Evolutionary conservation across 176 grass and related monocot genomes (phyloP), one percentile per base, ranked within the genome.

Genomic region (Echinochloa phyllopogon): DNA sequence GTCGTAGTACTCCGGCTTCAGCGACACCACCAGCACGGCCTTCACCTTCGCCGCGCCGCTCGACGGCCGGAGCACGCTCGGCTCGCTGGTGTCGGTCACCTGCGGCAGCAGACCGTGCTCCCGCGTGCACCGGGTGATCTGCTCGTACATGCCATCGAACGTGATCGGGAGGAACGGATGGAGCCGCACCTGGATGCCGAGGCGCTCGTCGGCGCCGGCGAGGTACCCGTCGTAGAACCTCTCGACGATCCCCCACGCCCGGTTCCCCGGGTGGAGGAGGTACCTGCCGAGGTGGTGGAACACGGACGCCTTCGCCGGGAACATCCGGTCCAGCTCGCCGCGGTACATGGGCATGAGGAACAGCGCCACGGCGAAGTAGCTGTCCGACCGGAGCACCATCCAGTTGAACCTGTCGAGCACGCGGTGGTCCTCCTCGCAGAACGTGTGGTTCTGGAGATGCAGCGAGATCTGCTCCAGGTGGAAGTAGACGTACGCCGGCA

Each of bases 261-360:
- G 44, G 82, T 98, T 95, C 0, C 84, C 82, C 5, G 93, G 93
- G 78, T 90, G 93, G 75, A 98, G 68, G 10, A 98, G 91, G 33
- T 95, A 98, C 59, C 95, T 45, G 8, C 89, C 83, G 64, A 98
- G 86, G 66, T 90, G 95, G 81, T 98, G 90, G 89, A 95, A 98
- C 53, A 95, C 90, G 0, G 91, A 75, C 2, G 27, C 87, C 76
- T 91, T 93, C 37, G 76, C 83, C 37, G 95, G 93, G 77, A 98
- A 98, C 87, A 98, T 77, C 8, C 67, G 53, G 7, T 44, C 57
- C 20, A 98, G 87, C 56, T 95, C 91, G 8, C 74, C 59, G 38
- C 90, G 80, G 83, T 91, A 95, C 75, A 39, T 23, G 2, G 82
- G 89, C 44, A 93, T 40, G 0, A 95, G 81, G 86, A 95, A 98